phyloP scores from a whole-genome alignment of 2,329 filamentous ascomycete genomes.

The Colletotrichum kahawae region DNA sequence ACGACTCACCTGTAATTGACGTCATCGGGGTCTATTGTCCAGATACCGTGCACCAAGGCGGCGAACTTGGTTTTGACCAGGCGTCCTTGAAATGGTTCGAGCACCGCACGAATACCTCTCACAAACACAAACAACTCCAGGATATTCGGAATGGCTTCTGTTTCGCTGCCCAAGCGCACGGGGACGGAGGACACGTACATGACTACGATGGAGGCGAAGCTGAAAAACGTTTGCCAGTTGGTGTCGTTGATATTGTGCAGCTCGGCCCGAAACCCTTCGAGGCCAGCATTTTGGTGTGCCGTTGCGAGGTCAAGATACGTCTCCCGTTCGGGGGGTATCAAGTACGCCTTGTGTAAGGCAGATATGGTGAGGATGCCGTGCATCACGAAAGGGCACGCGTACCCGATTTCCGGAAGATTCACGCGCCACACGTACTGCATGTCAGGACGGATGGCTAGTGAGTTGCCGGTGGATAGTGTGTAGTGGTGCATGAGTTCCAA shows the following conservation, averaged over 20 bases:
- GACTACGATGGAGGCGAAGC: slow-evolving; percentile 45
- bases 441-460: slow-evolving; percentile 27
- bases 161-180: not conserved
- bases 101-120: not conserved
- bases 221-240: slow-evolving; percentile 38
- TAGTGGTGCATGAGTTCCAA: slow-evolving; percentile 37
- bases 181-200: slow-evolving; percentile 24
- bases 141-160: not conserved
- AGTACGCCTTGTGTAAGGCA: slow-evolving; percentile 34
- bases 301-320: slow-evolving; percentile 30
- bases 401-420: slow-evolving; percentile 30
- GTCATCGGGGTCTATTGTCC: not conserved
- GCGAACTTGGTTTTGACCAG: not conserved
- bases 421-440: slow-evolving; percentile 30
- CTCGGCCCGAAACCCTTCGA: slow-evolving; percentile 30
- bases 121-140: slow-evolving; percentile 12
- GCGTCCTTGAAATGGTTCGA: not conserved
- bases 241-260: slow-evolving; percentile 23
- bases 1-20: not conserved
- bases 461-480: slow-evolving; percentile 29
- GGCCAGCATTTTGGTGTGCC: slow-evolving; percentile 34
- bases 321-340: slow-evolving; percentile 28
- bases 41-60: not conserved
- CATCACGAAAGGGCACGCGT: slow-evolving; percentile 31
- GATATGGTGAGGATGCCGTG: slow-evolving; percentile 34